Evolutionary conservation across 345 rosid species (phyloP), one percentile per base, ranked within the genome.

Genomic region (Hypericum androsaemum): DNA sequence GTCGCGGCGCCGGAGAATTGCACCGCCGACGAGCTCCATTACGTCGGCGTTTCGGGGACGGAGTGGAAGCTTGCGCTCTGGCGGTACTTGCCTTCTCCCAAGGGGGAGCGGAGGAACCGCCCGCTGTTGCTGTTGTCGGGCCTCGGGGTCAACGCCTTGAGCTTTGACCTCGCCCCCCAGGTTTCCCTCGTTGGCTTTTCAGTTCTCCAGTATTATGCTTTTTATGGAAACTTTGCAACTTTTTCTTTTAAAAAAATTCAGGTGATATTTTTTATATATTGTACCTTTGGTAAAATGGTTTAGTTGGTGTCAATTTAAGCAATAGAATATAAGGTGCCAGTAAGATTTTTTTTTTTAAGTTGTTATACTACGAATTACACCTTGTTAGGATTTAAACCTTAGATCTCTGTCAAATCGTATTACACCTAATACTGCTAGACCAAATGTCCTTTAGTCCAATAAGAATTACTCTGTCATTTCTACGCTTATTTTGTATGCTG

Each of bases 1-100:
- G 32, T 22, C 32, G 32, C 32, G 32, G 32, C 32, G 65, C 98
- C 95, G 8, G 36, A 86, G 8, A 54, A 72, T 11, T 90, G 86
- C 56, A 82, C 95, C 51, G 95, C 98, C 46, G 98, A 90, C 52
- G 98, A 90, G 67, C 89, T 90, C 42, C 96, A 88, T 73, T 83
- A 79, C 52, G 94, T 79, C 43, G 46, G 86, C 39, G 79, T 85
- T 42, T 62, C 78, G 7, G 71, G 84, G 51, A 79, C 89, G 41
- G 86, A 78, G 13, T 88, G 98, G 95, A 81, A 81, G 40, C 75
- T 77, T 44, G 89, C 96, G 47, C 94, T 92, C 68, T 88, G 98
- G 95, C 87, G 94, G 53, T 88, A 92, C 70, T 73, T 57, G 53
- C 85, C 82, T 15, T 58, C 73, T 9, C 72, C 76, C 28, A 65